Evolutionary conservation across 768 basidiomycete species (phyloP).

Genomic region (Boletellus sp.): DNA sequence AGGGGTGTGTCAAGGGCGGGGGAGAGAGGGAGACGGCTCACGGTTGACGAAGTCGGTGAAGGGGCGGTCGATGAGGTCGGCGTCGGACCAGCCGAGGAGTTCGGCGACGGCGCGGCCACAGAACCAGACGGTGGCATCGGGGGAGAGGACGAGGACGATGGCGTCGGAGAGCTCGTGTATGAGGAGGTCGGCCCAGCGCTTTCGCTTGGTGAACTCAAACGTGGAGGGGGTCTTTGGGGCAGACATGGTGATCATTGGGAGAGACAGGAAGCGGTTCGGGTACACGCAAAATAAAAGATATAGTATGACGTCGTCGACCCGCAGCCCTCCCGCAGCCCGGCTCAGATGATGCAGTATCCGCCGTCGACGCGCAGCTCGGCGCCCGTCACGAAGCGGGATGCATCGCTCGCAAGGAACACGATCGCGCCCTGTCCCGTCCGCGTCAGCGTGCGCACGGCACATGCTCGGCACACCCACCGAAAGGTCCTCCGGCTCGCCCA

Average conservation of each 20-base stretch:
- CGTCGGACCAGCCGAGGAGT: constrained; percentile 72
- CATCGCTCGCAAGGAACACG: constrained; percentile 88
- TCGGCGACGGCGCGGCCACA: constrained; percentile 66
- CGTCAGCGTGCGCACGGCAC: background rate
- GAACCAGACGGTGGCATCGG: constrained; percentile 60
- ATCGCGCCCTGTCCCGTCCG: constrained; percentile 64
- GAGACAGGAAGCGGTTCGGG: background rate
- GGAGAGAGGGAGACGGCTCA: constrained; percentile 30
- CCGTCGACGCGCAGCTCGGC: constrained; percentile 84
- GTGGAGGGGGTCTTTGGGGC: constrained; percentile 18
- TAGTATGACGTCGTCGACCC: constrained; percentile 28
- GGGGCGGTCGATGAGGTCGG: constrained; percentile 67
- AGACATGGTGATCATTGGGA: constrained; percentile 18
- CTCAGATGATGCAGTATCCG: constrained; percentile 71
- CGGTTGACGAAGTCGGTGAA: constrained; percentile 63
- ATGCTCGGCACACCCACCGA: constrained; percentile 45
- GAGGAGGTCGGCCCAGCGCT: constrained; percentile 82
- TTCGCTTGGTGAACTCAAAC: constrained; percentile 85
- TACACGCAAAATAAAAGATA: background rate
- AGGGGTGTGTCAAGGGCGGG: background rate
- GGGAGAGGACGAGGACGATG: constrained; percentile 64
- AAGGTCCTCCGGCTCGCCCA: constrained; percentile 92
- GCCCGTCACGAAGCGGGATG: constrained; percentile 87
- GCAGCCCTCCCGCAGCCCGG: constrained; percentile 1
- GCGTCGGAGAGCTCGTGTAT: constrained; percentile 73